These are phyloP conservation scores for Carex cristatella DNA, from an alignment of 176 grass and related monocot genomes.

Conservation along the genomic window DNA sequence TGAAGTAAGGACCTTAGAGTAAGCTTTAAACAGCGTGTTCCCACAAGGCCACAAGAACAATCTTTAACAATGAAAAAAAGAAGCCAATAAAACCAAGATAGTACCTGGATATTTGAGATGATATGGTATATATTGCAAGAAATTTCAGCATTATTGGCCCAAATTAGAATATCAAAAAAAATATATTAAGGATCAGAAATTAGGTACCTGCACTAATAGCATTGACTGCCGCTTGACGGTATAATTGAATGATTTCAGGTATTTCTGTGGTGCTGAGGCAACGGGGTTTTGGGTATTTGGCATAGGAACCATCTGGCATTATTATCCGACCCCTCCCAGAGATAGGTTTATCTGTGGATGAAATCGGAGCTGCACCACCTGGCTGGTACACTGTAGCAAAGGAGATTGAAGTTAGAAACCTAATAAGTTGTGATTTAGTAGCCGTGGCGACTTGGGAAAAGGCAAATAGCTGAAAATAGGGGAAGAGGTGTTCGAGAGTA, in stretches of 20 bases:
- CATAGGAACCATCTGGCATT: constrained; percentile 79
- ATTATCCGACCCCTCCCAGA: constrained; percentile 76
- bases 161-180: constrained; percentile 1
- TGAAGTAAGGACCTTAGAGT: neutral
- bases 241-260: constrained; percentile 67
- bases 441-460: neutral
- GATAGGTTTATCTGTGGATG: constrained; percentile 80
- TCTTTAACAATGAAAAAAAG: neutral
- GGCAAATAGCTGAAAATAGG: neutral
- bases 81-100: neutral
- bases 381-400: constrained; percentile 72
- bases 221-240: constrained; percentile 59
- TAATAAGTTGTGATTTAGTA: neutral
- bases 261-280: constrained; percentile 49
- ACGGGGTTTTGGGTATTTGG: constrained; percentile 50
- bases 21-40: neutral
- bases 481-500: neutral
- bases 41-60: neutral
- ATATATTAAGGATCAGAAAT: neutral
- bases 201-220: constrained; percentile 79
- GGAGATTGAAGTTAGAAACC: neutral
- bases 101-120: neutral
- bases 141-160: neutral
- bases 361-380: constrained; percentile 60
- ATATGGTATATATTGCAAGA: neutral